phyloP scores from a whole-genome alignment of 2,329 filamentous ascomycete genomes.

The Aureobasidium sp. region DNA sequence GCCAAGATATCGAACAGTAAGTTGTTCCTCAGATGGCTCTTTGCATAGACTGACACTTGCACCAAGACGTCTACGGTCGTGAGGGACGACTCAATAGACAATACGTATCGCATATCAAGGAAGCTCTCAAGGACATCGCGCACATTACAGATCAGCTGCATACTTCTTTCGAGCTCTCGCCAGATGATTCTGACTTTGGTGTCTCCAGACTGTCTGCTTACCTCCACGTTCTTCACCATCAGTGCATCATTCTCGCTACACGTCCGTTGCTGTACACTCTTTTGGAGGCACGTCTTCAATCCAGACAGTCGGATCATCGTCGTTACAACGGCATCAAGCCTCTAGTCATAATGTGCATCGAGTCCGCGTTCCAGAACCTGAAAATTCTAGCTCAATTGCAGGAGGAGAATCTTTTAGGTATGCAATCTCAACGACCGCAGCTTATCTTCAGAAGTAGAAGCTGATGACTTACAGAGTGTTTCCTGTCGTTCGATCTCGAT shows the following conservation, averaged over 20 bases:
- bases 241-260: constrained; percentile 24
- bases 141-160: background rate
- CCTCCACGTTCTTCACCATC: constrained; percentile 22
- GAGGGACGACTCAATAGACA: background rate
- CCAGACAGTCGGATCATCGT: background rate
- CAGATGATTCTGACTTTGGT: constrained; percentile 13
- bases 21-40: background rate
- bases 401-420: background rate
- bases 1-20: background rate
- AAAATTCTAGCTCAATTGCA: background rate
- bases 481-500: background rate
- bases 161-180: constrained; percentile 18
- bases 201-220: constrained; percentile 22
- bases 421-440: background rate
- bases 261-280: constrained; percentile 41
- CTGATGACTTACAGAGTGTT: background rate
- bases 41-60: background rate
- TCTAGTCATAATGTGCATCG: background rate
- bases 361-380: background rate
- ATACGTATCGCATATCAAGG: background rate
- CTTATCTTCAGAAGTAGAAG: background rate
- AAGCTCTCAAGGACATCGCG: background rate
- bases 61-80: background rate
- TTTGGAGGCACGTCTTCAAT: background rate
- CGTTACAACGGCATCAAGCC: background rate